These are phyloP conservation scores for Wickerhamomyces chambardii DNA, from an alignment of 805 yeast genomes.

Conservation along the genomic window DNA sequence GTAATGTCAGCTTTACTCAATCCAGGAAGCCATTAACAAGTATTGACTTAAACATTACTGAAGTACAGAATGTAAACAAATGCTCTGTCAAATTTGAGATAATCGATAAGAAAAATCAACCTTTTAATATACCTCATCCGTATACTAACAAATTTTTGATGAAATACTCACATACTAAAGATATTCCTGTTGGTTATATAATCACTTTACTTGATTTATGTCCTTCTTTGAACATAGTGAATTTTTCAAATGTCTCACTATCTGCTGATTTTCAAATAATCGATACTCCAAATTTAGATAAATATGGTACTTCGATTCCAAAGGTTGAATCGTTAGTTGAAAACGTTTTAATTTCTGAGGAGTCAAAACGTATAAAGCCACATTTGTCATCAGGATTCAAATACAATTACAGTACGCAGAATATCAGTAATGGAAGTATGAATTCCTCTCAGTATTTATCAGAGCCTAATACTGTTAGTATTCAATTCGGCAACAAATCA, in stretches of 20 bases:
- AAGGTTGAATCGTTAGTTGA: slow-evolving; percentile 13
- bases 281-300: slow-evolving; percentile 1
- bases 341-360: slow-evolving; percentile 5
- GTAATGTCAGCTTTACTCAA: too few relatives aligned
- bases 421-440: slow-evolving; percentile 3
- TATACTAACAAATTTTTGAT: slow-evolving; percentile 47
- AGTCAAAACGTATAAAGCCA: slow-evolving; percentile 6
- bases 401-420: too few relatives aligned
- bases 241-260: slow-evolving; percentile 54
- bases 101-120: slow-evolving; percentile 15
- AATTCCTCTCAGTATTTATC: slow-evolving; percentile 4
- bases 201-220: slow-evolving; percentile 64
- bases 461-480: slow-evolving; percentile 16
- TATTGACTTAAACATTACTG: too few relatives aligned
- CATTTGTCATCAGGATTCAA: too few relatives aligned
- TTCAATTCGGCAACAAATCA: slow-evolving; percentile 11
- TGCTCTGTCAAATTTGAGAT: slow-evolving; percentile 1
- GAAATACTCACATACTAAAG: slow-evolving; percentile 60
- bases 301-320: too few relatives aligned
- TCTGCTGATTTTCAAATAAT: slow-evolving; percentile 57
- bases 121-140: slow-evolving; percentile 43
- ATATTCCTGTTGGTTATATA: slow-evolving; percentile 71
- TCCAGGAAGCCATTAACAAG: too few relatives aligned
- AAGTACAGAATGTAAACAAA: too few relatives aligned
- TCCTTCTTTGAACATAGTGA: slow-evolving; percentile 43